phyloP scores from a whole-genome alignment of 2,329 filamentous ascomycete species.

The Colletotrichum trifolii region DNA sequence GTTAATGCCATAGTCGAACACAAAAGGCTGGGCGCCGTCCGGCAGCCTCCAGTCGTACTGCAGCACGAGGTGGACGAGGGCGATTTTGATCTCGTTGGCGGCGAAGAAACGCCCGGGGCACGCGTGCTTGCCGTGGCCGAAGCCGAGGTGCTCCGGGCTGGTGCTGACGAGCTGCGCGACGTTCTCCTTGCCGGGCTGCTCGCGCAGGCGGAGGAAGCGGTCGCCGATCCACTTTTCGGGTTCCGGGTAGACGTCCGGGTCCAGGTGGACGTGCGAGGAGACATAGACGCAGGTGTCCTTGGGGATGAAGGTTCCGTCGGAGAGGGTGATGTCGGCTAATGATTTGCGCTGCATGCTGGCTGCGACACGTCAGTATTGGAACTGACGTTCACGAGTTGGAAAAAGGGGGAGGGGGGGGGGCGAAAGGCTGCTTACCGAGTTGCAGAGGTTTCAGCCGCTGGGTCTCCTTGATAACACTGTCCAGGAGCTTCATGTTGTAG shows the following conservation, averaged over 20 bases:
- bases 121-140: constrained; percentile 50
- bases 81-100: constrained; percentile 49
- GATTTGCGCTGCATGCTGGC: constrained; percentile 29
- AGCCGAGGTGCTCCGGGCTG: constrained; percentile 47
- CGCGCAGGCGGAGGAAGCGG: constrained; percentile 24
- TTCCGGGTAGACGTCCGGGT: constrained; percentile 16
- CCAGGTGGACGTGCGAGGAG: constrained; percentile 9
- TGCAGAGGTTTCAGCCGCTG: constrained; percentile 41
- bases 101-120: constrained; percentile 54
- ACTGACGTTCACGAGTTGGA: neutral
- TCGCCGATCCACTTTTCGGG: constrained; percentile 16
- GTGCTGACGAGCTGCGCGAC: constrained; percentile 54
- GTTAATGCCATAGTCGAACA: constrained; percentile 7
- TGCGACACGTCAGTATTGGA: neutral
- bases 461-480: constrained; percentile 55
- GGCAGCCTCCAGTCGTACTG: constrained; percentile 27
- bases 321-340: constrained; percentile 9
- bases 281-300: constrained; percentile 19
- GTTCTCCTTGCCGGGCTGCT: constrained; percentile 29
- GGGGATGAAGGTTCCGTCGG: constrained; percentile 29
- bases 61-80: constrained; percentile 16
- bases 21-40: neutral
- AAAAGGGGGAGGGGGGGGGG: neutral
- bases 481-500: constrained; percentile 52
- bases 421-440: constrained; percentile 9